Base-by-base conservation (phyloP, 345 rosid genomes). In the Hypericum perforatum region DNA sequence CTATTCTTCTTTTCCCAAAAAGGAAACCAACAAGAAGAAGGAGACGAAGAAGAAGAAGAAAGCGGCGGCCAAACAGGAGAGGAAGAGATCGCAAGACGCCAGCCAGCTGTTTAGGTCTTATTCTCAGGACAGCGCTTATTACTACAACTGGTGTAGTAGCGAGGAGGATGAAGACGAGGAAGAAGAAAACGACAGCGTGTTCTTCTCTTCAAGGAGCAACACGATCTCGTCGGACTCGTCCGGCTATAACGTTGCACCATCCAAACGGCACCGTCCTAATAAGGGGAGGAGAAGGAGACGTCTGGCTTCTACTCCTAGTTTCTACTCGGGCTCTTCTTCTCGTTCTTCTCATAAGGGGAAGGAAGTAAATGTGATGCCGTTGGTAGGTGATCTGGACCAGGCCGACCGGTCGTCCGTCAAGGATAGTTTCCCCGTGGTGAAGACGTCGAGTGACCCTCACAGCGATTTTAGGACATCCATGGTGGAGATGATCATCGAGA, bases 371-470 rank as follows among this genome's bases (percentile, higher is more conserved):
- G 61, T 61, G 37, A 11, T 65, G 52, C 66, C 66, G 5, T 11
- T 63, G 45, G 66, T 16, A 6, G 70, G 72, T 49, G 71, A 76
- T 56, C 32, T 4, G 32, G 32, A n/a, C n/a, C n/a, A n/a, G 32
- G 32, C n/a, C n/a, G 32, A 22, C 32, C 32, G 32, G 32, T 22
- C 32, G 32, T 22, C 32, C 32, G 81, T 84, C 38, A 74, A 75
- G 44, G 94, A 73, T 40, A 86, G 95, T 73, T 78, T 80, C 22
- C 96, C 95, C 0, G 87, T 90, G 54, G 96, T 82, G 75, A 86
- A 83, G 82, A 74, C 76, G 47, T 86, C 95, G 0, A 64, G 76
- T 7, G 81, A 81, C 45, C 95, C 95, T 1, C 75, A 73, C 49
- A 78, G 71, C 11, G 95, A 86, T 63, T 86, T 86, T 46, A 74